Conservation (phyloP, 1,284 basidiomycete species). For the Naganishia cerealis region DNA sequence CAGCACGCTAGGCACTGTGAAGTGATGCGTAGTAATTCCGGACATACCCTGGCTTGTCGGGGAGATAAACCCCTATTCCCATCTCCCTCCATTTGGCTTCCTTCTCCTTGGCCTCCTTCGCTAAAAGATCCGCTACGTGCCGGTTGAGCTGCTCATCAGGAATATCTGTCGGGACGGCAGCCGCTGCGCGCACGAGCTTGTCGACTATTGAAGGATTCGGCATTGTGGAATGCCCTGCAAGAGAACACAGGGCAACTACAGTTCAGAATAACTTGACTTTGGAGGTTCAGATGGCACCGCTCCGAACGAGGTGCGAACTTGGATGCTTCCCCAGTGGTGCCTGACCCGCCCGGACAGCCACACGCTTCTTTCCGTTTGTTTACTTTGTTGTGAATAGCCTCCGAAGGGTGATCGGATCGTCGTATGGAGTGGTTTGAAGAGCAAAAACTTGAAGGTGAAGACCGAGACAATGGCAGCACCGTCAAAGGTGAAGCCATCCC, state of each 20-base stretch:
- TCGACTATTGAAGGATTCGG: constrained; percentile 64
- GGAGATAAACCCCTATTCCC: constrained; percentile 49
- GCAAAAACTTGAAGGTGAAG: constrained; percentile 1
- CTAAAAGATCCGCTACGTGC: constrained; percentile 81
- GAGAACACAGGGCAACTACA: no score
- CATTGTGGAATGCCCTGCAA: background rate
- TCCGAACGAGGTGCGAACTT: background rate
- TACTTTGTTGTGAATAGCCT: constrained; percentile 15
- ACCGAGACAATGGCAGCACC: background rate
- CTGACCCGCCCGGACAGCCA: background rate
- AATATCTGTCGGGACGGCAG: constrained; percentile 64
- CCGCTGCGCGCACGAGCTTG: constrained; percentile 74
- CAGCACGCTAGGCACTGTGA: background rate
- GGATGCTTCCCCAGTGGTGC: background rate
- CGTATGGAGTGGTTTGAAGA: background rate
- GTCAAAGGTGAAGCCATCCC: background rate
- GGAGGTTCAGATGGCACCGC: background rate
- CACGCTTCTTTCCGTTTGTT: constrained; percentile 9
- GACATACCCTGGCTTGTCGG: constrained; percentile 33
- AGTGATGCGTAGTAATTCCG: background rate
- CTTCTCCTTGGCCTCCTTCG: constrained; percentile 85
- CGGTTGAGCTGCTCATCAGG: constrained; percentile 81
- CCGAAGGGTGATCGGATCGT: constrained; percentile 17
- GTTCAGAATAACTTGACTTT: no score
- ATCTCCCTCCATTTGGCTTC: constrained; percentile 60